phyloP scores from a whole-genome alignment of 345 rosid genomes.

The Balakata baccata region DNA sequence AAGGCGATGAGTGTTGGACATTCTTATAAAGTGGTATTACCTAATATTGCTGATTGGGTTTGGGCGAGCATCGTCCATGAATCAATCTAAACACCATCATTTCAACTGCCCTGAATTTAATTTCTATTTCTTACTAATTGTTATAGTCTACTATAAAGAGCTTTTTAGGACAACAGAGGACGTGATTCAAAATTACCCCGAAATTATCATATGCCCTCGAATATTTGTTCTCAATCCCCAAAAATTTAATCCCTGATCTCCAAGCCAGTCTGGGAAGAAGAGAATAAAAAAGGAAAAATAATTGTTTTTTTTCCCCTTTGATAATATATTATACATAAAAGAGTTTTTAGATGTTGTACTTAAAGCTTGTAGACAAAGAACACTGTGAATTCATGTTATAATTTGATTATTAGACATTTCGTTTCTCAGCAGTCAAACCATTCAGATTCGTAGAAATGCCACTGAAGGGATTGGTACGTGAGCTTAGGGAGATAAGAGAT shows the following conservation, averaged over 20 bases:
- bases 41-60: too few relatives aligned
- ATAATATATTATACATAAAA: background rate
- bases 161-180: background rate
- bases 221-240: background rate
- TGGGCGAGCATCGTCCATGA: too few relatives aligned
- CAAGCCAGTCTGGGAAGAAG: too few relatives aligned
- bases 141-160: background rate
- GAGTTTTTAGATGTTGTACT: background rate
- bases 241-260: too few relatives aligned
- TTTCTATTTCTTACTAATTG: background rate
- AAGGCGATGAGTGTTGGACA: too few relatives aligned
- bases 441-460: conserved; percentile 34
- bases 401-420: background rate
- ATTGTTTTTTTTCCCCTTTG: background rate
- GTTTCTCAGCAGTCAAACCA: background rate
- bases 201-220: background rate
- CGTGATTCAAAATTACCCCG: background rate
- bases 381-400: background rate
- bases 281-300: background rate
- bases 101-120: background rate
- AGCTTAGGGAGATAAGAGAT: conserved; percentile 45
- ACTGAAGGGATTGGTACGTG: conserved; percentile 52
- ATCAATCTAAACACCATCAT: background rate
- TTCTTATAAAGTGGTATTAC: too few relatives aligned
- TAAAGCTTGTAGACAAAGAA: background rate